Conservation (phyloP, 2,329 filamentous ascomycete genomes). For the Stachybotrys chartarum region DNA sequence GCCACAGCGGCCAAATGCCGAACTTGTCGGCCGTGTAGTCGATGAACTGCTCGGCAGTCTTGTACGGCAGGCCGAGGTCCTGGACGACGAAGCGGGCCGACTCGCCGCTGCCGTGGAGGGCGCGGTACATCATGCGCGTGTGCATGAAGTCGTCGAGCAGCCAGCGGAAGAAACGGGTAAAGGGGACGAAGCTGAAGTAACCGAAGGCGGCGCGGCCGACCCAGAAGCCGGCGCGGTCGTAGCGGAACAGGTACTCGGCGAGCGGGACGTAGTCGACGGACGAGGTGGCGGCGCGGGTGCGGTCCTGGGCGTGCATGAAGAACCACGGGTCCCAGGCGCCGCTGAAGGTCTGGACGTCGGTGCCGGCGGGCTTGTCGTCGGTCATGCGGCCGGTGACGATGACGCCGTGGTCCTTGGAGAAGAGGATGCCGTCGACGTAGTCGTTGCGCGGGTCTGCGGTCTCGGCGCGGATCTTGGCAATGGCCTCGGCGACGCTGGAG, state of each 20-base stretch:
- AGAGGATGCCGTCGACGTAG: slow-evolving; percentile 70
- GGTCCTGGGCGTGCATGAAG: slow-evolving; percentile 60
- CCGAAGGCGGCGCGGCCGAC: slow-evolving; percentile 58
- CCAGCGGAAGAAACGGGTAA: slow-evolving; percentile 58
- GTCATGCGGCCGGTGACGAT: slow-evolving; percentile 58
- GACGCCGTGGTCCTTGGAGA: slow-evolving; percentile 53
- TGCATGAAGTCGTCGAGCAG: slow-evolving; percentile 66
- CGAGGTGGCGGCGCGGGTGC: slow-evolving; percentile 20
- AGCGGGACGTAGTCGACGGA: slow-evolving; percentile 48
- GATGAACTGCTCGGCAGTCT: slow-evolving; percentile 43
- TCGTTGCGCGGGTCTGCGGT: slow-evolving; percentile 42
- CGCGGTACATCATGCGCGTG: slow-evolving; percentile 67
- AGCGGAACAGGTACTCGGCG: slow-evolving; percentile 68
- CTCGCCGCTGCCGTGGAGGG: slow-evolving; percentile 60
- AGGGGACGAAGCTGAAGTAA: slow-evolving; percentile 60
- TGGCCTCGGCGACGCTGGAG: slow-evolving; percentile 38
- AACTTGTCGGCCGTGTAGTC: slow-evolving; percentile 45
- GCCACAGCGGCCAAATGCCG: slow-evolving; percentile 53
- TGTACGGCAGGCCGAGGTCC: slow-evolving; percentile 54
- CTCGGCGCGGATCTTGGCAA: slow-evolving; percentile 41
- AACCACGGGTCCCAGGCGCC: slow-evolving; percentile 65
- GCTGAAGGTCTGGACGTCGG: slow-evolving; percentile 46
- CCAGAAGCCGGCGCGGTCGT: slow-evolving; percentile 72
- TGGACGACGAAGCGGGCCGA: slow-evolving; percentile 61
- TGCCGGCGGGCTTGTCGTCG: slow-evolving; percentile 36